These are phyloP conservation scores for Phytophthora fragariaefolia DNA, from an alignment of 352 stramenopile species.

Conservation along the genomic window DNA sequence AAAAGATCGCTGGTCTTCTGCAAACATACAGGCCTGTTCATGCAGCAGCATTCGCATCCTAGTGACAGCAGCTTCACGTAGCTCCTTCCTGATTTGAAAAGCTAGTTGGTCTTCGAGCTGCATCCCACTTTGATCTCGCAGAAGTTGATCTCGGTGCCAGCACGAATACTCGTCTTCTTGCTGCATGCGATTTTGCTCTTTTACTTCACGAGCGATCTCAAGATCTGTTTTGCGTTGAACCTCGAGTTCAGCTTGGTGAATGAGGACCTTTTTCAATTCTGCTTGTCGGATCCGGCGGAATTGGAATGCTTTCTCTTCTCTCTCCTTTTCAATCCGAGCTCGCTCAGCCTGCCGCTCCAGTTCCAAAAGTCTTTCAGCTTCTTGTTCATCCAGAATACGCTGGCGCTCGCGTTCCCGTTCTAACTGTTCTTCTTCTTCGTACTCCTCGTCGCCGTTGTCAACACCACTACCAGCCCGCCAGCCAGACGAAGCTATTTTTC, in stretches of 20 bases:
- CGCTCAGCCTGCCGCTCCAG: conserved; percentile 59
- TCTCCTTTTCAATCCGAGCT: conserved; percentile 62
- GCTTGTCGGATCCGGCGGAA: conserved; percentile 53
- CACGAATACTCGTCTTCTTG: conserved; percentile 46
- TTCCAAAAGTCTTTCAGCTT: conserved; percentile 64
- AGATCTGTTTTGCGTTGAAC: conserved; percentile 42
- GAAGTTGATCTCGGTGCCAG: conserved; percentile 37
- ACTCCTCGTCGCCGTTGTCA: conserved; percentile 78
- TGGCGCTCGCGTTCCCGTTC: conserved; percentile 65
- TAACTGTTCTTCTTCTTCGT: conserved; percentile 70
- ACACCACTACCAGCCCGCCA: conserved; percentile 67
- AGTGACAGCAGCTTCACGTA: conserved; percentile 30
- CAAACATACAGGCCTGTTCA: conserved; percentile 55
- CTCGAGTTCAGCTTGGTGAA: conserved; percentile 63
- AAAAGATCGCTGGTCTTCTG: conserved; percentile 55
- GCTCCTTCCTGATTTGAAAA: conserved; percentile 31
- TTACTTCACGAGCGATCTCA: conserved; percentile 35
- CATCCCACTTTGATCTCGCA: conserved; percentile 52
- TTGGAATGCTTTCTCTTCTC: conserved; percentile 66
- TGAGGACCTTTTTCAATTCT: conserved; percentile 66
- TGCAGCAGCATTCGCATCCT: conserved; percentile 48
- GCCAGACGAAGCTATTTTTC: conserved; percentile 47
- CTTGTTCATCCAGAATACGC: conserved; percentile 62
- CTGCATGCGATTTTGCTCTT: conserved; percentile 39
- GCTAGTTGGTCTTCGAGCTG: conserved; percentile 47